These are phyloP conservation scores for Aspergillus incahuasiensis DNA, from an alignment of 495 filamentous ascomycete species.

Conservation along the genomic window DNA sequence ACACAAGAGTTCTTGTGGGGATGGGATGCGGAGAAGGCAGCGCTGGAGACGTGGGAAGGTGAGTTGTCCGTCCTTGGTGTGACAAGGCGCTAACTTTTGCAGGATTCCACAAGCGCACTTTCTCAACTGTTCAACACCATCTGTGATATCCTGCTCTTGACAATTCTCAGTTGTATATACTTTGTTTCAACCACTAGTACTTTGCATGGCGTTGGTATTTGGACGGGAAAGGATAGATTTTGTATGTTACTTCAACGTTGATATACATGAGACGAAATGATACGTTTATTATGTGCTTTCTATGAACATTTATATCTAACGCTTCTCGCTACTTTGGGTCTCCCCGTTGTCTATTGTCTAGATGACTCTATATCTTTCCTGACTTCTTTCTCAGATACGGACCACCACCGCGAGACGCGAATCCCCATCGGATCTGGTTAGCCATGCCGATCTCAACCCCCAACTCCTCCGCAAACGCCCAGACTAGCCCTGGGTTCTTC, in stretches of 20 bases:
- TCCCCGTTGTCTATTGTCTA: background rate
- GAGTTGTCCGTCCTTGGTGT: constrained; percentile 10
- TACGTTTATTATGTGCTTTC: background rate
- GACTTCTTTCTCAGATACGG: constrained; percentile 12
- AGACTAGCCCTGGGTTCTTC: constrained; percentile 58
- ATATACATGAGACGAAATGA: background rate
- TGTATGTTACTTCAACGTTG: background rate
- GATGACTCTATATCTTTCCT: background rate
- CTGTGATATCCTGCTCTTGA: background rate
- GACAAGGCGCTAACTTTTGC: background rate
- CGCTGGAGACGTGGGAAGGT: constrained; percentile 40
- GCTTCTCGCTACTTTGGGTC: background rate
- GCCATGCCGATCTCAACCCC: constrained; percentile 52
- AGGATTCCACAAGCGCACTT: background rate
- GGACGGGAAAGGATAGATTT: background rate
- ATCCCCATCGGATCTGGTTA: constrained; percentile 60
- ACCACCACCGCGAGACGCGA: constrained; percentile 15
- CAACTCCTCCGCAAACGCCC: constrained; percentile 62
- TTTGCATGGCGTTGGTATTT: background rate
- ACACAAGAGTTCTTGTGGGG: constrained; percentile 45
- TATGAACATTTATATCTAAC: background rate
- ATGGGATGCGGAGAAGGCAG: constrained; percentile 44
- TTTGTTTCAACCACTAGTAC: background rate
- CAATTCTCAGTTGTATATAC: background rate
- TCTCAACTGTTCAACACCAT: background rate